Evolutionary conservation across 352 stramenopile genomes (phyloP).

Genomic region (Pythium rhizo-oryzae): DNA sequence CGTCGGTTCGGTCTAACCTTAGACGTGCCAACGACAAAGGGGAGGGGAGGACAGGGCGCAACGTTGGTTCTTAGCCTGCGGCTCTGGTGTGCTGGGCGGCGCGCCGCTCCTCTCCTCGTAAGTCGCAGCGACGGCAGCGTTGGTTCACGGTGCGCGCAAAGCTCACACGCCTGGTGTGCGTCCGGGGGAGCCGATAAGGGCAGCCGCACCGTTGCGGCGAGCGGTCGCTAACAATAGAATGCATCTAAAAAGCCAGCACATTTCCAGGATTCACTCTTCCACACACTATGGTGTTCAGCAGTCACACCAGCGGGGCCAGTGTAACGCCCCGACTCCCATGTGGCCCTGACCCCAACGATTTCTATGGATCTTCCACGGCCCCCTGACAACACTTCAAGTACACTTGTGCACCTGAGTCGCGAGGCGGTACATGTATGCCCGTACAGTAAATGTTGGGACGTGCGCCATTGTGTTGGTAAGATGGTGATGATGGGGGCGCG

Average conservation of each 20-base stretch:
- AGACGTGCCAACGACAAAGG: neutral
- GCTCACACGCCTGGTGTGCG: neutral
- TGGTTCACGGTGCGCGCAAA: neutral
- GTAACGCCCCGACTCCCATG: constrained; percentile 16
- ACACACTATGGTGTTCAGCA: neutral
- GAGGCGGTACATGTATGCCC: neutral
- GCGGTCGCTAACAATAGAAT: constrained; percentile 33
- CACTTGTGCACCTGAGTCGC: neutral
- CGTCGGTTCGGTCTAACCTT: constrained; percentile 14
- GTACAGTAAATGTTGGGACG: neutral
- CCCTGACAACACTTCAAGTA: neutral
- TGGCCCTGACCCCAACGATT: constrained; percentile 2
- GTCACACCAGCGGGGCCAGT: neutral
- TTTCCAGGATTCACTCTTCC: constrained; percentile 13
- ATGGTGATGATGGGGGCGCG: neutral
- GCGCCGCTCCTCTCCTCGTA: neutral
- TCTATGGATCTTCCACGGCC: constrained; percentile 14
- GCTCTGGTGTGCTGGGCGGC: neutral
- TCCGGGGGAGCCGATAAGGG: constrained; percentile 3
- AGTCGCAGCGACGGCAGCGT: neutral
- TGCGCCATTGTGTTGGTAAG: neutral
- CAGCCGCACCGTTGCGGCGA: neutral
- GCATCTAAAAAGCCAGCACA: constrained; percentile 30
- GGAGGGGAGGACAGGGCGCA: neutral
- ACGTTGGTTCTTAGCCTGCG: constrained; percentile 5